Conservation (phyloP, 2,329 filamentous ascomycete genomes). For the Coniochaeta prunicola region DNA sequence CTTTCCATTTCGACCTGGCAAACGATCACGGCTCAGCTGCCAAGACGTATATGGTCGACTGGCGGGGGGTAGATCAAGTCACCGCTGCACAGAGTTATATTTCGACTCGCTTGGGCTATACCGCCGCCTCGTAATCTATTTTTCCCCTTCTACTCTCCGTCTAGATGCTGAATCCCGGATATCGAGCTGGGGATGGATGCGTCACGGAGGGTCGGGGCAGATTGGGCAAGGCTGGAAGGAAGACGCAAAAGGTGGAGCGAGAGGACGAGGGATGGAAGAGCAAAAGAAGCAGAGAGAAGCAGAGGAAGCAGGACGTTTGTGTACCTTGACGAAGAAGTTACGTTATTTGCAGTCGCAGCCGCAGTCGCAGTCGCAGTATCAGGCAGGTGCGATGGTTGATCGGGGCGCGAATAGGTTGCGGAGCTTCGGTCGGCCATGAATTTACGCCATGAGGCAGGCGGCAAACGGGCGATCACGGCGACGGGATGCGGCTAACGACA, state of each 20-base stretch:
- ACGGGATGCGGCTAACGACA: not conserved
- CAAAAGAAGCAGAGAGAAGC: conserved; percentile 5
- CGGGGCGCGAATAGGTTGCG: conserved; percentile 37
- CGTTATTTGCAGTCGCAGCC: conserved; percentile 7
- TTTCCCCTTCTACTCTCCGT: not conserved
- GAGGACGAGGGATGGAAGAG: too few species aligned
- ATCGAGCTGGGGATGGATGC: not conserved
- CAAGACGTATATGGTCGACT: not conserved
- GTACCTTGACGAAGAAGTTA: conserved; percentile 13
- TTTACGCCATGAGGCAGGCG: conserved; percentile 53
- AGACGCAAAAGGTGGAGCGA: not conserved
- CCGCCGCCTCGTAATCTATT: not conserved
- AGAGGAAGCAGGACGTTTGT: conserved; percentile 11
- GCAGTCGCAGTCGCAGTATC: conserved; percentile 16
- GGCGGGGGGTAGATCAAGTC: not conserved
- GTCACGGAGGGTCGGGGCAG: not conserved
- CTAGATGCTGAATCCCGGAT: not conserved
- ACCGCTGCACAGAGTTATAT: not conserved
- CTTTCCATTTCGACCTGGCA: not conserved
- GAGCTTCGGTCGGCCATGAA: conserved; percentile 60
- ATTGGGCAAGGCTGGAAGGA: not conserved
- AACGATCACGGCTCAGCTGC: not conserved
- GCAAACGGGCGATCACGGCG: not conserved
- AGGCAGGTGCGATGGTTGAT: conserved; percentile 45
- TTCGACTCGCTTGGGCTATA: not conserved